Base-by-base conservation (phyloP, 2,329 filamentous ascomycete species). In the Alternaria sp. region DNA sequence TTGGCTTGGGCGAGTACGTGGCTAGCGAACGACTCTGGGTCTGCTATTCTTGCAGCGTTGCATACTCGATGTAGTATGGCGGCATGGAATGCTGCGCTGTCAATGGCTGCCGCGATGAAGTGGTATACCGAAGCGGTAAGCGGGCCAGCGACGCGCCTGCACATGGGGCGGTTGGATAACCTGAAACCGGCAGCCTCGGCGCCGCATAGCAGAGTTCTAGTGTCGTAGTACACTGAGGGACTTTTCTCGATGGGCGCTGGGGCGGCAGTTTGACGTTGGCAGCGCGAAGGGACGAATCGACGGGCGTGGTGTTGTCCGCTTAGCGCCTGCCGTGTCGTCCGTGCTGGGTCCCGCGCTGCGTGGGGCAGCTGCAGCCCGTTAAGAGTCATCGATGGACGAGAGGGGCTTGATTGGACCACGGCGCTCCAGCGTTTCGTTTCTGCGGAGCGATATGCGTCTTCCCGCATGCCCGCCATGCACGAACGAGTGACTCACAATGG, bases 401-500 rank as follows among this genome's bases (percentile, higher is more conserved):
- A 44, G 28, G 17, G 45, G 32, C 58, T 63, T 57, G 62, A 79
- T 78, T 79, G 77, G 77, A 28, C 72, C 66, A 73, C 72, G 66
- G 64, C 67, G 21, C 45, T 62, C 57, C 56, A 64, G 45, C 67
- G 77, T 79, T 79, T 79, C 71, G 75, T 77, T 78, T 76, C 68
- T 64, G 66, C 62, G 32, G 59, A 55, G 62, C 66, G 56, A 64
- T 63, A 65, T 71, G 73, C 73, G 70, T 70, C 47, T 61, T 64
- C 62, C 66, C 63, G 68, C 65, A 67, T 67, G 47, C 59, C 65
- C 54, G 65, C 61, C 26, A 62, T 71, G 70, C 67, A 75, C 69
- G 44, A 65, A 63, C 61, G 58, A 66, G 74, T 79, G 77, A 79
- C 74, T 79, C 77, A 79, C 67, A 67, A 65, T 70, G 65, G 74